Evolutionary conservation across 257 asterid genomes (phyloP), one percentile per base, ranked within the genome.

Genomic region (Primulina huaijiensis): DNA sequence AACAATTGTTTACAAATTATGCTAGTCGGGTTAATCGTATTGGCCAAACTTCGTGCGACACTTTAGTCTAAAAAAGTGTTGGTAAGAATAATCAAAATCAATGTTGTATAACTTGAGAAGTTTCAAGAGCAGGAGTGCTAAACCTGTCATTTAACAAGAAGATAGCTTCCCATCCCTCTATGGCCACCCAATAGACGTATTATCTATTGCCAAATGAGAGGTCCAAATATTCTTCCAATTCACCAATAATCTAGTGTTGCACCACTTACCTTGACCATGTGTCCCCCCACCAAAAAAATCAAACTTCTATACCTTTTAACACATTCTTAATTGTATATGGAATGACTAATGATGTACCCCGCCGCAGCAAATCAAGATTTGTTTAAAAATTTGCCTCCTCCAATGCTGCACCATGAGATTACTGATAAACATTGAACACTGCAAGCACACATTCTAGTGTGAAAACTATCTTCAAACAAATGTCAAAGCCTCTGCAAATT

Each of bases 401-500:
- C 60, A 35, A 21, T 64, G 50, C 29, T 60, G 38, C 10, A 1
- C n/a, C 33, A 7, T 30, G n/a, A 65, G n/a, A 50, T 12, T 37
- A 65, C 55, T 59, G 72, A 43, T 10, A 35, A 25, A 33, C 8
- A 35, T 5, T 21, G 38, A 34, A 62, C 19, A 55, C 59, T 52
- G 6, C 14, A 16, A 35, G 2, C 50, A 33, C 64, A 60, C 68
- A 23, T 6, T 46, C 25, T 37, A 46, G 80, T 35, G 65, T 55
- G 77, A 46, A 34, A 40, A 20, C 60, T 29, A 43, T 43, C 43
- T 7, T 61, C 20, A 43, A 20, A 90, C 27, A 53, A 20, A 90
- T 90, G 98, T 96, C 96, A 74, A 81, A 78, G 50, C 96, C 96
- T 0, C 77, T 92, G 82, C 97, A 87, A 72, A 82, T 92, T 60